Evolutionary conservation across 2,329 filamentous ascomycete species (phyloP).

Genomic region (Conoideocrella luteorostrata): DNA sequence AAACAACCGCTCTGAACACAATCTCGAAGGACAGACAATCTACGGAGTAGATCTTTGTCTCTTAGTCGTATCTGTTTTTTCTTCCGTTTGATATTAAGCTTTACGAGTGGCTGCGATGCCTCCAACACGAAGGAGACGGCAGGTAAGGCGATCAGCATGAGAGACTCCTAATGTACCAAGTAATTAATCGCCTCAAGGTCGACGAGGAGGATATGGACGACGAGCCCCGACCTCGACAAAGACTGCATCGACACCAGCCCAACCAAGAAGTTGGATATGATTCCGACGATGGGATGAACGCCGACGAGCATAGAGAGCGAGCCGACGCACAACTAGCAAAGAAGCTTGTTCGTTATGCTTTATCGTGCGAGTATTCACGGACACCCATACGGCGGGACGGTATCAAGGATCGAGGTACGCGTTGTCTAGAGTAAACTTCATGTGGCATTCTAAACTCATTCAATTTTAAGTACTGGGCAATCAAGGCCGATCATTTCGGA

Average conservation of each 20-base stretch:
- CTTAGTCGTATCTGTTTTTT: no score
- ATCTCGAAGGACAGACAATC: no score
- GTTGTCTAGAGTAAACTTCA: no score
- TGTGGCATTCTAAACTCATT: not conserved
- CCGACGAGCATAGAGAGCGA: slow-evolving; percentile 22
- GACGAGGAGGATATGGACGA: slow-evolving; percentile 27
- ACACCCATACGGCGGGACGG: slow-evolving; percentile 54
- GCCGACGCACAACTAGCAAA: slow-evolving; percentile 51
- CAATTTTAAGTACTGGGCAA: slow-evolving; percentile 59
- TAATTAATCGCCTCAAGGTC: slow-evolving; percentile 11
- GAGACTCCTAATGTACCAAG: not conserved
- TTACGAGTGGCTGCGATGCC: slow-evolving; percentile 20
- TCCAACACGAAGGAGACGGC: slow-evolving; percentile 25
- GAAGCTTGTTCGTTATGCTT: slow-evolving; percentile 61
- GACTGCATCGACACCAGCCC: slow-evolving; percentile 21
- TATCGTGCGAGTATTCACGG: slow-evolving; percentile 60
- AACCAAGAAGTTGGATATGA: slow-evolving; percentile 26
- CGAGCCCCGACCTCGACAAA: slow-evolving; percentile 24
- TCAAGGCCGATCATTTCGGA: slow-evolving; percentile 63
- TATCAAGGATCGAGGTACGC: slow-evolving; percentile 60
- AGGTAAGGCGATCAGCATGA: slow-evolving; percentile 17
- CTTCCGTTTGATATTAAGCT: not conserved
- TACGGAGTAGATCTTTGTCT: no score
- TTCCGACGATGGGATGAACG: slow-evolving; percentile 32
- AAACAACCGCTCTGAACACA: no score